Evolutionary conservation across 768 basidiomycete genomes (phyloP).

Genomic region (Auriscalpium vulgare): DNA sequence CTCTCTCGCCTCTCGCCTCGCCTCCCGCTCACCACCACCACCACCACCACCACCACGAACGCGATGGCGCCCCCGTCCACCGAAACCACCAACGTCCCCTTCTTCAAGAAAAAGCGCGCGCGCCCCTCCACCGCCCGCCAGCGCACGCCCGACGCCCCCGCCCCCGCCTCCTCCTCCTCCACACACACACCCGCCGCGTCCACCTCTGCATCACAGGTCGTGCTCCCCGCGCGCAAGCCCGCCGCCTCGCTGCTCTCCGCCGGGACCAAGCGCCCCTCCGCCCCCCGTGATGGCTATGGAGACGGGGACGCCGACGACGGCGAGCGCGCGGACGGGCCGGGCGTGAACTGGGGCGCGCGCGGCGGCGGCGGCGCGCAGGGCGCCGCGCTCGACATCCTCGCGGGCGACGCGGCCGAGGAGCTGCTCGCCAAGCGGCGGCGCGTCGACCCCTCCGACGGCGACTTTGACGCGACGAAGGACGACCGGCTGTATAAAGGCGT

Average conservation of each 20-base stretch:
- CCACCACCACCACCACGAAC: no score
- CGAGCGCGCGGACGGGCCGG: constrained; percentile 45
- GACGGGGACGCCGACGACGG: no score
- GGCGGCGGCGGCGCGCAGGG: constrained; percentile 57
- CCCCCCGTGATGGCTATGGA: no score
- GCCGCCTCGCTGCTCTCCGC: constrained; percentile 67
- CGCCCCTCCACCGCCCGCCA: constrained; percentile 72
- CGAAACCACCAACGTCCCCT: constrained; percentile 48
- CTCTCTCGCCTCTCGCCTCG: no score
- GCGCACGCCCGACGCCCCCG: constrained; percentile 60
- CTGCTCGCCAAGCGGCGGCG: constrained; percentile 61
- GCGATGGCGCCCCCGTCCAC: no score
- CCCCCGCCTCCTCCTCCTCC: constrained; percentile 32
- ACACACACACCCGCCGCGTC: constrained; percentile 21
- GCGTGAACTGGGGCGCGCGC: constrained; percentile 71
- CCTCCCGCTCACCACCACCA: no score
- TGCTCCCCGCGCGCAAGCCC: constrained; percentile 67
- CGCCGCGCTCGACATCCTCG: constrained; percentile 65
- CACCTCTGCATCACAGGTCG: constrained; percentile 58
- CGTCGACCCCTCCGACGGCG: constrained; percentile 37
- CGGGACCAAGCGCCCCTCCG: constrained; percentile 58
- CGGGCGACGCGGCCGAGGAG: constrained; percentile 77
- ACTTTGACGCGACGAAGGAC: constrained; percentile 56
- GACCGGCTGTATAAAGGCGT: constrained; percentile 87
- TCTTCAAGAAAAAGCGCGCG: constrained; percentile 83